Evolutionary conservation across 169 alveolate genomes (phyloP).

Genomic region (Neospora caninum): DNA sequence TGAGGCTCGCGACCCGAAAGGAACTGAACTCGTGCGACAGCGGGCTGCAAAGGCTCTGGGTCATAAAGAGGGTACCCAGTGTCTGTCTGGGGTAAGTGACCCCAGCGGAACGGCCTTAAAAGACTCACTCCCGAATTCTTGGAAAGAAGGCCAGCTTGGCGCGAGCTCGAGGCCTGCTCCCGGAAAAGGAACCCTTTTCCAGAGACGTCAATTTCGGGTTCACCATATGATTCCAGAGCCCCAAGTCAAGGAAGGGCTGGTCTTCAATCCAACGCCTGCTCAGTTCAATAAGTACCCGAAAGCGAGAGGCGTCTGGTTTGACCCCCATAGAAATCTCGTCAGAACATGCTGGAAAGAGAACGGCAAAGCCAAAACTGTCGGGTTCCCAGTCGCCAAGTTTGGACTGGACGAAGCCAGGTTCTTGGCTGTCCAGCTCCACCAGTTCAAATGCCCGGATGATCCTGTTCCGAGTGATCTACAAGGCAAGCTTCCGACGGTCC

Average conservation of each 20-base stretch:
- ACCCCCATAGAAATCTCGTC: slow-evolving; percentile 61
- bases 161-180: not conserved
- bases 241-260: slow-evolving; percentile 48
- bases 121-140: too few species aligned
- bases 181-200: not conserved
- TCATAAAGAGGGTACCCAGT: too few species aligned
- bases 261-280: slow-evolving; percentile 55
- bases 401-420: slow-evolving; percentile 64
- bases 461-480: slow-evolving; percentile 60
- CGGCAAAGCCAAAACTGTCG: slow-evolving; percentile 61
- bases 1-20: too few species aligned
- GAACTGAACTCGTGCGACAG: too few species aligned
- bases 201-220: slow-evolving; percentile 41
- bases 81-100: too few species aligned
- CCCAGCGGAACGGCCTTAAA: too few species aligned
- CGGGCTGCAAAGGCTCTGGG: too few species aligned
- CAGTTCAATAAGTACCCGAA: slow-evolving; percentile 55
- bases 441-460: slow-evolving; percentile 58
- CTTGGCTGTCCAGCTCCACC: slow-evolving; percentile 59
- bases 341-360: slow-evolving; percentile 67
- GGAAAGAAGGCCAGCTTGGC: not conserved
- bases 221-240: slow-evolving; percentile 65
- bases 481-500: slow-evolving; percentile 28
- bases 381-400: slow-evolving; percentile 63
- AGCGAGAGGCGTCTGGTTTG: slow-evolving; percentile 67